phyloP scores from a whole-genome alignment of 1,139 yeast species.

The Nakaseomyces uthaithaninus region DNA sequence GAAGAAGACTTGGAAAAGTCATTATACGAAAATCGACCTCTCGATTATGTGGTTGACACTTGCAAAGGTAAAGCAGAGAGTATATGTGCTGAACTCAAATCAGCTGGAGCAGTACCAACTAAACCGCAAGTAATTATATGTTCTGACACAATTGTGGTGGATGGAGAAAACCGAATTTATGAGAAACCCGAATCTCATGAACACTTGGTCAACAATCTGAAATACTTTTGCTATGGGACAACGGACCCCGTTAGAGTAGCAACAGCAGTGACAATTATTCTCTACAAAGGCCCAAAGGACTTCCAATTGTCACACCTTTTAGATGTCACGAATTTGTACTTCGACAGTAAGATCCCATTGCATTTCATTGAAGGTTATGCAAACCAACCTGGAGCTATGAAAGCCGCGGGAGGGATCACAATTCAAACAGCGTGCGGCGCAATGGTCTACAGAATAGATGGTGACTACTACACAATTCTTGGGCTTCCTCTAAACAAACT shows the following conservation, averaged over 20 bases:
- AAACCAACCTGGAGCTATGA: slow-evolving; percentile 60
- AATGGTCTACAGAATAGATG: slow-evolving; percentile 53
- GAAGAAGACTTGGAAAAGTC: slow-evolving; percentile 65
- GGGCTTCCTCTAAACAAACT: slow-evolving; percentile 72
- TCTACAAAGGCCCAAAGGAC: slow-evolving; percentile 17
- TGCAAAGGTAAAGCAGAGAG: slow-evolving; percentile 56
- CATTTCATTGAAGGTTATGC: slow-evolving; percentile 54
- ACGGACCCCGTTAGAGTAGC: slow-evolving; percentile 44
- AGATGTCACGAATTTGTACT: slow-evolving; percentile 42
- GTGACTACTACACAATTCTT: slow-evolving; percentile 83
- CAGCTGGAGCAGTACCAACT: too few relatives aligned
- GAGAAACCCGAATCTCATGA: slow-evolving; percentile 65
- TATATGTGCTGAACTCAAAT: slow-evolving; percentile 41
- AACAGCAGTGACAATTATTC: slow-evolving; percentile 50
- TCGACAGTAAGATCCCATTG: slow-evolving; percentile 44
- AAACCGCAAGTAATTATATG: slow-evolving; percentile 40
- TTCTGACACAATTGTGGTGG: slow-evolving; percentile 79
- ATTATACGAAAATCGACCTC: slow-evolving; percentile 27
- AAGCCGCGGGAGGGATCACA: slow-evolving; percentile 90
- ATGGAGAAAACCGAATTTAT: slow-evolving; percentile 48
- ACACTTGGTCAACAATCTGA: slow-evolving; percentile 45
- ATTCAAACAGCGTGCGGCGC: slow-evolving; percentile 68
- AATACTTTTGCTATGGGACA: slow-evolving; percentile 37
- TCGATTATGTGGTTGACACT: slow-evolving; percentile 59
- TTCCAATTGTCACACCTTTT: slow-evolving; percentile 21